A percentile compares a stretch with the other conserved stretches of the same genome.
phyloP scores from a whole-genome alignment of 2,329 filamentous ascomycete species.

The Penicillium sp. region DNA sequence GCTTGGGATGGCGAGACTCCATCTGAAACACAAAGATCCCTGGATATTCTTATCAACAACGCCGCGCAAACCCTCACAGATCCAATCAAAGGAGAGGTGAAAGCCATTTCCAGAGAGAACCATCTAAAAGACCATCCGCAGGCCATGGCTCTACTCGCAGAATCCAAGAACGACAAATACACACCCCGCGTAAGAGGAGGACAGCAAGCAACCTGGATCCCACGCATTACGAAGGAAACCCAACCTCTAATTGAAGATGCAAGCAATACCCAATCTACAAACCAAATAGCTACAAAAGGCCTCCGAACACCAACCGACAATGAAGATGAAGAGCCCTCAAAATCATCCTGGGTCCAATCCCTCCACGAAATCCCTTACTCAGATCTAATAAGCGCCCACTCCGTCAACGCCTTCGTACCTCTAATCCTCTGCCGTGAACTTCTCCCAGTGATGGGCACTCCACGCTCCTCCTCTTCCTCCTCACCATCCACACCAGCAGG shows the following conservation, averaged over 20 bases:
- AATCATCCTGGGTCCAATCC: constrained; percentile 37
- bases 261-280: constrained; percentile 14
- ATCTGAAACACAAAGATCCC: neutral
- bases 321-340: constrained; percentile 1
- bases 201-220: constrained; percentile 15
- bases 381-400: constrained; percentile 39
- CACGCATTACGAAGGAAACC: constrained; percentile 10
- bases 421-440: constrained; percentile 41
- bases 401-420: constrained; percentile 40
- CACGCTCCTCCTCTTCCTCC: neutral
- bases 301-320: constrained; percentile 2
- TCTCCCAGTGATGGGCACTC: constrained; percentile 16
- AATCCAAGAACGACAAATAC: constrained; percentile 4
- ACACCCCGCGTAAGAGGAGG: constrained; percentile 15
- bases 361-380: constrained; percentile 41
- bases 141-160: neutral
- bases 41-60: constrained; percentile 41
- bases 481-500: neutral
- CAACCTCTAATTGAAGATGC: constrained; percentile 31
- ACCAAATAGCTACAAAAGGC: constrained; percentile 17
- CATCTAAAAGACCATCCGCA: constrained; percentile 9
- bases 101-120: constrained; percentile 26
- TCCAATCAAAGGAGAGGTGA: constrained; percentile 29
- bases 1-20: constrained; percentile 14
- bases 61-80: constrained; percentile 42